Conservation (phyloP, 306 rosid genomes). For the Pyrus bretschneideri region DNA sequence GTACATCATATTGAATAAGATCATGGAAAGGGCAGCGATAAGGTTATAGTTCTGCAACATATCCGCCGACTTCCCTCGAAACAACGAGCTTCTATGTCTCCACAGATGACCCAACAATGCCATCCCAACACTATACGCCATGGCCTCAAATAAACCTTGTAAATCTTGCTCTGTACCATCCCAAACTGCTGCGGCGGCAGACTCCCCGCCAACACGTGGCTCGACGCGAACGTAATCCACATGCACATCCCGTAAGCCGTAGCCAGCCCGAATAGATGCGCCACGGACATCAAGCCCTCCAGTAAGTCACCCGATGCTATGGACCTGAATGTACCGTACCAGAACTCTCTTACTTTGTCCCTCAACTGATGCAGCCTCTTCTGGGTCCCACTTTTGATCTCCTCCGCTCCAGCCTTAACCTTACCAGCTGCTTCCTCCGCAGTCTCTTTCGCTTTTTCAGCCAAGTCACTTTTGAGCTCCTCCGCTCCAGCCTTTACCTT, state of each 20-base stretch:
- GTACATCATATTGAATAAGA: slow-evolving; percentile 45
- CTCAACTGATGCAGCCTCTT: not conserved
- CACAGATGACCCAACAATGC: slow-evolving; percentile 49
- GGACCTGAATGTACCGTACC: not conserved
- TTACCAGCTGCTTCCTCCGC: slow-evolving; percentile 7
- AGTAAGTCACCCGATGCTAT: not conserved
- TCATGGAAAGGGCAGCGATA: slow-evolving; percentile 30
- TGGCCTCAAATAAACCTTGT: slow-evolving; percentile 60
- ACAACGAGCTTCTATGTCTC: slow-evolving; percentile 3
- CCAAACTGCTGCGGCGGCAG: slow-evolving; percentile 75
- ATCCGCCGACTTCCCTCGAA: slow-evolving; percentile 6
- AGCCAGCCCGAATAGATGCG: slow-evolving; percentile 43
- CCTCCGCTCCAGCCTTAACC: not conserved
- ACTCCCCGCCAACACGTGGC: slow-evolving; percentile 41
- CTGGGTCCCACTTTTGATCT: not conserved
- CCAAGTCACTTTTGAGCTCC: not conserved
- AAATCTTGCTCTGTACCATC: slow-evolving; percentile 79
- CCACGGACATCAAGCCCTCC: slow-evolving; percentile 8
- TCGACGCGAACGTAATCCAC: slow-evolving; percentile 72
- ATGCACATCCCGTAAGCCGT: slow-evolving; percentile 62
- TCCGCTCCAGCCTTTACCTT: not conserved
- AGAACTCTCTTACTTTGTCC: not conserved
- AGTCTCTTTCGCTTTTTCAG: slow-evolving; percentile 2
- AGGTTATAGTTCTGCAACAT: slow-evolving; percentile 40
- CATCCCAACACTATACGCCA: slow-evolving; percentile 39